Evolutionary conservation across 208 protist species (phyloP).

Genomic region (Entamoeba moshkovskii): DNA sequence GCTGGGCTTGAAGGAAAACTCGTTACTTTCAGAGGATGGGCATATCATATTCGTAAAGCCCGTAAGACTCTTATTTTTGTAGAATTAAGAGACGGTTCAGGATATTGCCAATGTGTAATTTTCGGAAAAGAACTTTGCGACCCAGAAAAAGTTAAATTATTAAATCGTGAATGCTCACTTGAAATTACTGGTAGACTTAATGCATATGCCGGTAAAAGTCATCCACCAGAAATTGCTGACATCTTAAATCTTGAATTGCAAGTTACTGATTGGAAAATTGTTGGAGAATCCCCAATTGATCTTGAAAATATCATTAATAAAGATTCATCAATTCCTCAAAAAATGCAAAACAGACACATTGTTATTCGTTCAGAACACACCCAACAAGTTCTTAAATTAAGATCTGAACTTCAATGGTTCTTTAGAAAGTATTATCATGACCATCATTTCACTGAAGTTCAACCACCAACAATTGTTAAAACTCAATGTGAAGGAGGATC

Average conservation of each 20-base stretch:
- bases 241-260: slow-evolving; percentile 47
- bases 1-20: slow-evolving; percentile 27
- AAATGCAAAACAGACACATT: slow-evolving; percentile 78
- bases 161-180: slow-evolving; percentile 64
- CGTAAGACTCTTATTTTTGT: slow-evolving; percentile 76
- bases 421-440: slow-evolving; percentile 83
- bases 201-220: slow-evolving; percentile 41
- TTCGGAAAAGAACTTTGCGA: slow-evolving; percentile 43
- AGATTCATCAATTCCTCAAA: slow-evolving; percentile 61
- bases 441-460: slow-evolving; percentile 71
- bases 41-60: slow-evolving; percentile 71
- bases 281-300: slow-evolving; percentile 42
- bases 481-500: slow-evolving; percentile 87
- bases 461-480: slow-evolving; percentile 85
- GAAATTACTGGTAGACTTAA: slow-evolving; percentile 58
- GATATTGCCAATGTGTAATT: slow-evolving; percentile 79
- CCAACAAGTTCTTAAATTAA: slow-evolving; percentile 63
- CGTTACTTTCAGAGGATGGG: slow-evolving; percentile 76
- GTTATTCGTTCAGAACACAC: slow-evolving; percentile 67
- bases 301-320: slow-evolving; percentile 42
- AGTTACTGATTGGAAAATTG: slow-evolving; percentile 53
- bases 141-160: slow-evolving; percentile 19
- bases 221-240: slow-evolving; percentile 39
- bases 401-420: slow-evolving; percentile 60
- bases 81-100: slow-evolving; percentile 76